phyloP scores from a whole-genome alignment of 2,329 filamentous ascomycete genomes.

The Ophiostoma sp. region DNA sequence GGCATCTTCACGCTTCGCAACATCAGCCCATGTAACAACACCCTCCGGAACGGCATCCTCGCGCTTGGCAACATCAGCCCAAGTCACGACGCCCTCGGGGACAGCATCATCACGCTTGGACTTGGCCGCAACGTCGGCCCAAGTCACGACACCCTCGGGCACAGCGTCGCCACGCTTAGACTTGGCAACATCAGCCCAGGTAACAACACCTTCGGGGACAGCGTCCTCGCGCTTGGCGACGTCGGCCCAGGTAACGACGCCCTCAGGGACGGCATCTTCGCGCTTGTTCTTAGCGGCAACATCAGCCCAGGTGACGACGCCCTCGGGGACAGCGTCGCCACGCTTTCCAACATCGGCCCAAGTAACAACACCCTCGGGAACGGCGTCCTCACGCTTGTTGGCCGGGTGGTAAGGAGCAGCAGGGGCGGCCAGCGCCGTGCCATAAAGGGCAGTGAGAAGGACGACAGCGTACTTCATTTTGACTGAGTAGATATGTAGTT shows the following conservation, averaged over 20 bases:
- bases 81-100: neutral
- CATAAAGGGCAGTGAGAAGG: slow-evolving; percentile 10
- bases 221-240: neutral
- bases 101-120: neutral
- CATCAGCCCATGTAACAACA: neutral
- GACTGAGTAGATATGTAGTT: neutral
- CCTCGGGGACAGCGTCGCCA: neutral
- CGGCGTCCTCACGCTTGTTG: neutral
- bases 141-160: neutral
- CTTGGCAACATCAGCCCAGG: neutral
- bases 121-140: neutral
- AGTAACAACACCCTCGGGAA: neutral
- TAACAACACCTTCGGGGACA: neutral
- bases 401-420: neutral
- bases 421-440: slow-evolving; percentile 9
- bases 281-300: neutral
- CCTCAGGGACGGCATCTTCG: neutral
- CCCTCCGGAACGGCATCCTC: neutral
- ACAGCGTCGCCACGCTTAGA: neutral
- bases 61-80: neutral
- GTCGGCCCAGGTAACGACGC: neutral
- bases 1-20: neutral
- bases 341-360: neutral
- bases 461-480: slow-evolving; percentile 9
- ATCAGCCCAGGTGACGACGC: neutral